phyloP scores from a whole-genome alignment of 192 early-diverging fungal species.

The Podila horticola region DNA sequence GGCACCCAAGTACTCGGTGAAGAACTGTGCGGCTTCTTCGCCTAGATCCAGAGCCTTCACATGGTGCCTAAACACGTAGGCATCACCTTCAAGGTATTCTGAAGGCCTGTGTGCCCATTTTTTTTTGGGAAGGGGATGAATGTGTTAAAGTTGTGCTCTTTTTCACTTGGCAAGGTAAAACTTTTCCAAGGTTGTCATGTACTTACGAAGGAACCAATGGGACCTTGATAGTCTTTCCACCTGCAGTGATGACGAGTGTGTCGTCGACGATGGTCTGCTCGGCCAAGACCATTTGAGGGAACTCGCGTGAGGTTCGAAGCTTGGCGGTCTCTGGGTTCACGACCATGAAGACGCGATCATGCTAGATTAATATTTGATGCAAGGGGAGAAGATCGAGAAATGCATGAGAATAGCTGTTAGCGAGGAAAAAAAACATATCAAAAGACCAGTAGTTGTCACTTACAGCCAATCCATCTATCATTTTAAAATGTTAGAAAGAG shows the following conservation, averaged over 20 bases:
- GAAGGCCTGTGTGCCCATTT: no score
- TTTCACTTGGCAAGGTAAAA: no score
- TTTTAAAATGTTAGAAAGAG: background rate
- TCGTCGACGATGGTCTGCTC: conserved; percentile 28
- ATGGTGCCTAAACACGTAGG: conserved; percentile 49
- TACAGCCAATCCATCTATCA: conserved; percentile 1
- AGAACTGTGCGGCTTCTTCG: conserved; percentile 68
- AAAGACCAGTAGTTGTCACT: background rate
- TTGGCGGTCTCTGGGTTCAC: conserved; percentile 49
- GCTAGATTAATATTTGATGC: conserved; percentile 7
- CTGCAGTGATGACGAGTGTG: conserved; percentile 31
- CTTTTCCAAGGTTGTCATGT: background rate
- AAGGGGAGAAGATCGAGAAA: background rate
- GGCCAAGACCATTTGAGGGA: conserved; percentile 34
- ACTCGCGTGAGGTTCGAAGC: conserved; percentile 40
- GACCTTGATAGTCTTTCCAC: conserved; percentile 30
- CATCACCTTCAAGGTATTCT: background rate
- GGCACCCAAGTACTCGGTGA: conserved; percentile 58
- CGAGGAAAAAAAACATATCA: background rate
- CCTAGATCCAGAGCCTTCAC: conserved; percentile 70
- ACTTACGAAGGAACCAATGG: conserved; percentile 44
- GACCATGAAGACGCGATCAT: conserved; percentile 59
- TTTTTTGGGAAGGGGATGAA: no score
- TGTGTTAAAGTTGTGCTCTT: background rate
- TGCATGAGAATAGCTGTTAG: background rate